These are phyloP conservation scores for Rutstroemia sp. DNA, from an alignment of 2,329 filamentous ascomycete species.

Conservation along the genomic window DNA sequence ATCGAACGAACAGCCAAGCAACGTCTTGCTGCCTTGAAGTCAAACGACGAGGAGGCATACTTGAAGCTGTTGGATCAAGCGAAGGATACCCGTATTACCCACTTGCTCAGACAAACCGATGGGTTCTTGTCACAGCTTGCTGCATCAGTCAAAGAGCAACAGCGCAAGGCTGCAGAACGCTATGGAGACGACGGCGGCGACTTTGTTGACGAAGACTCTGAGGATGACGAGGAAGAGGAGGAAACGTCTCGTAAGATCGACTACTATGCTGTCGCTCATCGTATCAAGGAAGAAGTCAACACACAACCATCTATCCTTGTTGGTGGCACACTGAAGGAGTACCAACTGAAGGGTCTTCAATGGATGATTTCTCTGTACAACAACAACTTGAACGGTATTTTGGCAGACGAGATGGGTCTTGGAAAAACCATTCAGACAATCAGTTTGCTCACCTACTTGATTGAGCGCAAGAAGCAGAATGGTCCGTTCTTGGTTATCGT, in stretches of 20 bases:
- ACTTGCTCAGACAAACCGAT: constrained; percentile 92
- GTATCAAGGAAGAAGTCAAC: constrained; percentile 85
- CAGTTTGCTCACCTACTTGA: constrained; percentile 92
- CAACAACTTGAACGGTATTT: constrained; percentile 98
- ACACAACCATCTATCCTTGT: constrained; percentile 80
- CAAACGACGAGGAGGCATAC: constrained; percentile 98
- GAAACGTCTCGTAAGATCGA: constrained; percentile 78
- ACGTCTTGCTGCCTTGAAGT: constrained; percentile 96
- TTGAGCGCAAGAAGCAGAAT: constrained; percentile 86
- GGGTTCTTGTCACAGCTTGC: constrained; percentile 95
- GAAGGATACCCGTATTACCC: constrained; percentile 98
- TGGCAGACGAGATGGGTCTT: constrained; percentile 99
- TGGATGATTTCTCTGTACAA: constrained; percentile 99
- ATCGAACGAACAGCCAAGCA: constrained; percentile 97
- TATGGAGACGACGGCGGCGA: constrained; percentile 60
- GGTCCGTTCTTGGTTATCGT: constrained; percentile 96
- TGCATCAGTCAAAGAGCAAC: constrained; percentile 87
- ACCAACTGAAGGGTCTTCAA: constrained; percentile 95
- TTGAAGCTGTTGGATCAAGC: constrained; percentile 96
- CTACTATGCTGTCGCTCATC: constrained; percentile 97
- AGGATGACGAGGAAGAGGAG: constrained; percentile 63
- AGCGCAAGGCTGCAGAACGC: constrained; percentile 70
- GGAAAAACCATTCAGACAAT: constrained; percentile 99
- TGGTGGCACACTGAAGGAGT: constrained; percentile 90
- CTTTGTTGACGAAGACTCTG: constrained; percentile 46